Evolutionary conservation across 495 filamentous ascomycete species (phyloP).

Genomic region (Jackrogersella minutella): DNA sequence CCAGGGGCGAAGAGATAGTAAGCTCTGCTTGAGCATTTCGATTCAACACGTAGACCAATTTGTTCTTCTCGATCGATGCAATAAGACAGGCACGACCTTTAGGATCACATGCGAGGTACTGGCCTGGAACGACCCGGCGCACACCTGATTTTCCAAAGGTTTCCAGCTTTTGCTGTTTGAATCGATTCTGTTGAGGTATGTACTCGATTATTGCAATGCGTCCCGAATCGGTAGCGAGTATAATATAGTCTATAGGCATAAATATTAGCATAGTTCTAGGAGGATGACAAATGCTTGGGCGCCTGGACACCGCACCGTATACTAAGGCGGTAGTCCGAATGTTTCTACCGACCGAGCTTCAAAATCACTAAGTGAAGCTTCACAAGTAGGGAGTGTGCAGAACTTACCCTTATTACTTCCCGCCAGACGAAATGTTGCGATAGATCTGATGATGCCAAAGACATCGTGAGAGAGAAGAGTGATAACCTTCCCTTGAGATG

Average conservation of each 20-base stretch:
- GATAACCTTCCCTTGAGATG: conserved; percentile 81
- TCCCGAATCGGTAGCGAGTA: conserved; percentile 93
- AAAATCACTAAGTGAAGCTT: conserved; percentile 92
- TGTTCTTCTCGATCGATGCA: conserved; percentile 96
- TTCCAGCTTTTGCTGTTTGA: conserved; percentile 89
- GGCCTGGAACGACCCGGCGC: conserved; percentile 90
- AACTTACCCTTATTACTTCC: conserved; percentile 95
- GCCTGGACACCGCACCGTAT: conserved; percentile 39
- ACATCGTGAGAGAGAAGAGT: conserved; percentile 89
- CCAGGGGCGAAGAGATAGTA: conserved; percentile 96
- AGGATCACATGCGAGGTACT: conserved; percentile 93
- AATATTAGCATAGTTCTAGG: conserved; percentile 66
- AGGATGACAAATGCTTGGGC: not conserved
- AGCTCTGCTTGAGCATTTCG: conserved; percentile 92
- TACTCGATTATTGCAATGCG: conserved; percentile 95
- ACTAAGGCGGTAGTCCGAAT: conserved; percentile 52
- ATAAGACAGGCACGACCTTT: conserved; percentile 95
- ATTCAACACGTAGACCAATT: conserved; percentile 98
- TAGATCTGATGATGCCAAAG: conserved; percentile 89
- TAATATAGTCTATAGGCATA: conserved; percentile 83
- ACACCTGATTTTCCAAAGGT: conserved; percentile 99
- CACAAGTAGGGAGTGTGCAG: conserved; percentile 51
- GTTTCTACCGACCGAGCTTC: conserved; percentile 65
- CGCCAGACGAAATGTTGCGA: conserved; percentile 88
- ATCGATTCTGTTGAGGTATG: conserved; percentile 82